These are phyloP conservation scores for Neurospora sp. DNA, from an alignment of 495 filamentous ascomycete species.

Conservation along the genomic window DNA sequence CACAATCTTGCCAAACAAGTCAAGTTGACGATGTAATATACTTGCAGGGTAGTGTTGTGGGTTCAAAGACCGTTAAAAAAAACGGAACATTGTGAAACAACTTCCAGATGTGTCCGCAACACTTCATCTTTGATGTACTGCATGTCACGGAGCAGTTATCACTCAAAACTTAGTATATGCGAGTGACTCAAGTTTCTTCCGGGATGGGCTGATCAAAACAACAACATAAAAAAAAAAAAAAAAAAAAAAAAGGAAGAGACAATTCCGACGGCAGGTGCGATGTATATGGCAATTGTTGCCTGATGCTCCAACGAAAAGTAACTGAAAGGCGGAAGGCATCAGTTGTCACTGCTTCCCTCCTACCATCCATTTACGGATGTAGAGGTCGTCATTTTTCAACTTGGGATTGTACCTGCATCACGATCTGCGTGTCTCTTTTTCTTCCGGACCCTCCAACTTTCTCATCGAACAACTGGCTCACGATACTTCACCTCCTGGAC, in stretches of 20 bases:
- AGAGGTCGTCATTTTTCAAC: neutral
- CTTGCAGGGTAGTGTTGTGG: neutral
- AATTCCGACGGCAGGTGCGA: neutral
- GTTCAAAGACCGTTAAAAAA: neutral
- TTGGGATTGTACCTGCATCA: neutral
- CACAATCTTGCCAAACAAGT: neutral
- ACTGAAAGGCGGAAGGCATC: neutral
- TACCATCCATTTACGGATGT: neutral
- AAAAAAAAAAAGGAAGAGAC: too few relatives aligned
- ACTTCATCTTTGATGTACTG: too few relatives aligned
- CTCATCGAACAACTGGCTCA: neutral
- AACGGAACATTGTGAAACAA: neutral
- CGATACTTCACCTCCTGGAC: neutral
- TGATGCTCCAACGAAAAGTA: neutral
- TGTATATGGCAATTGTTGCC: neutral
- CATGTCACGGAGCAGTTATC: too few relatives aligned
- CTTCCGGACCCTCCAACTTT: neutral
- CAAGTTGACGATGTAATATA: neutral
- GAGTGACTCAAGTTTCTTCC: neutral
- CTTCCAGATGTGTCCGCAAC: neutral
- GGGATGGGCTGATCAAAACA: neutral
- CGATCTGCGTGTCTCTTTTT: neutral
- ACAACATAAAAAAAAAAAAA: too few relatives aligned
- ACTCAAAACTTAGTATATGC: too few relatives aligned
- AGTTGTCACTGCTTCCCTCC: neutral